Base-by-base conservation (phyloP, 2,329 filamentous ascomycete genomes). In the Ciborinia camelliae region DNA sequence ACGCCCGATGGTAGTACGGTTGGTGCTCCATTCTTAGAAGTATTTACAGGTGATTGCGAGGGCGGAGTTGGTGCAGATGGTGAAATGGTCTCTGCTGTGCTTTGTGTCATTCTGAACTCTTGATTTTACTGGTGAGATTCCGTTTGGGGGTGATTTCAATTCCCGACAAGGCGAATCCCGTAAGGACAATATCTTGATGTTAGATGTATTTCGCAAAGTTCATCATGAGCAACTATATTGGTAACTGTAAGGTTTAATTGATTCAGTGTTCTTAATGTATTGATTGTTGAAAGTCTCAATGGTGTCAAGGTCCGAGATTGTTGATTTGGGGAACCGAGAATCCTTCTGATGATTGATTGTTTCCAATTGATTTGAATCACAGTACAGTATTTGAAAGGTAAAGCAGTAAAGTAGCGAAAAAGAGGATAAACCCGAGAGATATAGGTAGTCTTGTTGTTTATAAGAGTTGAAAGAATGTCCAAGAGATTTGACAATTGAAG, bases 51-150 rank as follows among this genome's bases (percentile, higher is more conserved):
- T 28, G 73, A 73, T 55, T 68, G 65, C 39, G 71, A 69, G 35
- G 67, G 68, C 57, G 75, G 71, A 66, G 65, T 76, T 67, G 64
- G 72, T 37, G 76, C 73, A 71, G 72, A 75, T 28, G 78, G 77
- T 48, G 77, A 77, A 50, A 75, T 66, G 15, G 76, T 76, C 60
- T 74, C 75, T 68, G 76, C 73, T 63, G 65, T 66, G 65, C 55
- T 69, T 58, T 69, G 67, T 65, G 67, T 68, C 73, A 75, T 74
- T 53, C 53, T 69, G 57, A 50, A 32, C 53, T 61, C 54, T 53
- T 28, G 30, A 30, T 30, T 43, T 39, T 9, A 32, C 6, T 20
- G 20, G 15, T 26, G 23, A 26, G 47, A 39, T 26, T 37, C 30
- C 52, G 12, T 15, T 50, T 18, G 32, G 45, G 23, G 23, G 43